Base-by-base conservation (phyloP, 225 moss, liverwort and hornwort species). In the Pseudoscleropodium purum region DNA sequence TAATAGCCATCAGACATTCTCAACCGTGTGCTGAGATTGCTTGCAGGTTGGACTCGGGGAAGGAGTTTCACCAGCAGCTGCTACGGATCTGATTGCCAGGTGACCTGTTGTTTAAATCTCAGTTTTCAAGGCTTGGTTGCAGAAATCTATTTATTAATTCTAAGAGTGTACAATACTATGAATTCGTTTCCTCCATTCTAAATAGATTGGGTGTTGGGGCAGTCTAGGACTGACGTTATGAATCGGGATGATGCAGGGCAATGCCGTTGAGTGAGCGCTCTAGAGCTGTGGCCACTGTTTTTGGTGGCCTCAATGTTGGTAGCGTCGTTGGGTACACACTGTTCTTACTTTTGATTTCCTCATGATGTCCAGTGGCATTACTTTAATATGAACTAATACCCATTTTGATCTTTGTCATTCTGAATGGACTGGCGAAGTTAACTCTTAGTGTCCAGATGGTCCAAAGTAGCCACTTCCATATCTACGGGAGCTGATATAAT, bases 1-100 rank as follows among this genome's bases (percentile, higher is more conserved):
- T 52, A 34, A 25, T 45, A 64, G 14, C 61, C 36, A 52, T 86
- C 29, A 41, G 41, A 30, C 82, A 78, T 56, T 75, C 72, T 64
- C 68, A 85, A 69, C 47, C 62, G 49, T 80, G 49, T 72, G 87
- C 54, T 87, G 79, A 45, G 70, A 64, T 74, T 80, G 49, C n/a
- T 85, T 88, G 63, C 94, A 99, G 99, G 99, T 99, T 94, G 99
- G 99, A 91, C 94, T 99, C 83, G 99, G 99, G 75, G 99, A 99
- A 94, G 99, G 99, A 90, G 96, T 97, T 63, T 97, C 99, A 77
- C 99, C 99, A 36, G 78, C 99, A 82, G 97, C 97, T 90, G 99
- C 99, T 64, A 99, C 95, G 79, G 97, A 99, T 92, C 92, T 99
- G 54, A 99, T 99, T 90, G 99, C 97, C 34, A 97, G 96, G 99